Base-by-base conservation (phyloP, 2,329 filamentous ascomycete genomes). In the Monosporascus cannonballus region DNA sequence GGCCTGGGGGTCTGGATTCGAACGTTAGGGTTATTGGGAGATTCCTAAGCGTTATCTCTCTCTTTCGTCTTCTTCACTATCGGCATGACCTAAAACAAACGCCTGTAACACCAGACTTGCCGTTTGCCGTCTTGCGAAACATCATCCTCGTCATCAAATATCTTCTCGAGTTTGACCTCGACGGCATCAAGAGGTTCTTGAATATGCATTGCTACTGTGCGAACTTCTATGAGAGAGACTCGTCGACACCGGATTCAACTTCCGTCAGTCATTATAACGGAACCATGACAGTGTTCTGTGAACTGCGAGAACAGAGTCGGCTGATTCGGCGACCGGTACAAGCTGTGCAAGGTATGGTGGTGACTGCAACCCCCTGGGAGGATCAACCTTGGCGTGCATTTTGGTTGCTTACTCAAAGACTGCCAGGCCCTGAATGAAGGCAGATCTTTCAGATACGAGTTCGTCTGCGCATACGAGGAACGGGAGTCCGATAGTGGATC, bases 251-350 rank as follows among this genome's bases (percentile, higher is more conserved):
- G 20, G 24, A 20, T 46, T 15, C 15, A 22, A 11, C 2, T 27
- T 11, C 30, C 6, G 24, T 25, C 11, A 38, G 44, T 25, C 18
- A 47, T 37, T 27, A 50, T 54, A 24, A 56, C 30, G 17, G 20
- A 7, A 27, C 11, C 22, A 8, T 30, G 45, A 57, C 25, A 66
- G 64, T 60, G 59, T 42, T 45, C 56, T 11, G 53, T 58, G 41
- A 60, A 66, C 55, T 67, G 64, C 59, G 59, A 61, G 44, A 67
- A 66, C 50, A 63, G 58, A 54, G 64, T 67, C 45, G 20, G 54
- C 14, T 49, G 58, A 20, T 67, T 67, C 47, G 64, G 64, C n/a
- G 59, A 65, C 38, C 56, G 63, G 18, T 67, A 64, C 47, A 54
- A 58, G 30, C 51, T 61, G 7, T 67, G 64, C 51, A 58, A 54